Evolutionary conservation across 2,329 filamentous ascomycete genomes (phyloP), one percentile per base, ranked within the genome.

Genomic region (Talaromyces marneffei): DNA sequence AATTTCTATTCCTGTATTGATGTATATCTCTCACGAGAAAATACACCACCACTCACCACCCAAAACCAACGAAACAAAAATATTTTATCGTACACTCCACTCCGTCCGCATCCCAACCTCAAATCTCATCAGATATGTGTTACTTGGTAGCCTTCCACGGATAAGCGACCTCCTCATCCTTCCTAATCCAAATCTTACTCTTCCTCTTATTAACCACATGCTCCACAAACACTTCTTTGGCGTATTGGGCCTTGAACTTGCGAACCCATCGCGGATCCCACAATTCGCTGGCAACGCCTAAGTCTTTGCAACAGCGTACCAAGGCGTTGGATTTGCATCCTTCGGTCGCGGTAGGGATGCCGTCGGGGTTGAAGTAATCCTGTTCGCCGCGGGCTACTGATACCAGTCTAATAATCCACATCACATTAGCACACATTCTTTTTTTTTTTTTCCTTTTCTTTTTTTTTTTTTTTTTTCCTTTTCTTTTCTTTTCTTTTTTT

Each of bases 291-390:
- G 91, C 94, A 66, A 99, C 89, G 37, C 94, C 94, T 33, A 99
- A 79, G 75, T 99, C 94, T 80, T 99, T 99, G 82, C 94, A 97
- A 83, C 93, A 97, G 62, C 94, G 90, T 87, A 97, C 95, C 67
- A 99, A 82, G 12, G 94, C 94, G 73, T 99, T 99, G 65, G 92
- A 96, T 78, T 97, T 97, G 83, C 92, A 96, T 58, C 94, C 94
- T 78, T 99, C 94, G 63, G 92, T 92, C 8, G 94, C 92, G 1
- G 92, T 96, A 27, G 94, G 92, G 65, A 99, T 92, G 60, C 89
- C 89, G 68, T 97, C 92, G 35, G 91, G 84, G 68, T 85, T 86
- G 78, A 97, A 99, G 78, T 95, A 99, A 67, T 90, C 86, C 80
- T 96, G 93, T 77, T 97, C 94, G 72, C 94, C 94, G 66, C 94